phyloP scores from a whole-genome alignment of 495 filamentous ascomycete genomes.

The Talaromyces proteolyticus region DNA sequence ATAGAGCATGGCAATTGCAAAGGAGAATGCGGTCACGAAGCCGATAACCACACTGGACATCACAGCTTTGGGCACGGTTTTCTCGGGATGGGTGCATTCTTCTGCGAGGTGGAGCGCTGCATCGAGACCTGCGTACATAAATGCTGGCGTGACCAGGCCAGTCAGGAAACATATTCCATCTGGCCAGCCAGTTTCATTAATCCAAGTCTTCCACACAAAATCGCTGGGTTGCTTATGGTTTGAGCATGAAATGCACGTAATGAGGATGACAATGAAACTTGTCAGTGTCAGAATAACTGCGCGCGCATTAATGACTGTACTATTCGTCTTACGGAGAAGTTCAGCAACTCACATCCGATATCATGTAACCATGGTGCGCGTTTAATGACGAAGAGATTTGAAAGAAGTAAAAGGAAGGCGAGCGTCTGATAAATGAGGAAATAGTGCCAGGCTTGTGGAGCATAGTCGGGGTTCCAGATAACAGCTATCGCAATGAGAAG shows the following conservation, averaged over 20 bases:
- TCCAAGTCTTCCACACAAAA: slow-evolving; percentile 19
- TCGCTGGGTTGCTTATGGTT: slow-evolving; percentile 9
- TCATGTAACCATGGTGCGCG: slow-evolving; percentile 27
- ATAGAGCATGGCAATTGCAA: slow-evolving; percentile 23
- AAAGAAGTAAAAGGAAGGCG: slow-evolving; percentile 17
- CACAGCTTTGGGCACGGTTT: slow-evolving; percentile 23
- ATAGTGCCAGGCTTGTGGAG: slow-evolving; percentile 21
- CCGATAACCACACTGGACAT: slow-evolving; percentile 22
- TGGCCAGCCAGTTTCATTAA: slow-evolving; percentile 25
- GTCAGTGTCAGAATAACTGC: slow-evolving; percentile 19
- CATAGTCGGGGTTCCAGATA: slow-evolving; percentile 19
- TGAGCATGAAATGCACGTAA: slow-evolving; percentile 22
- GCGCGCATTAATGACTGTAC: neutral
- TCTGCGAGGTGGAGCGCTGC: slow-evolving; percentile 28
- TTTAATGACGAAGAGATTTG: slow-evolving; percentile 23
- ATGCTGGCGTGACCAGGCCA: slow-evolving; percentile 26
- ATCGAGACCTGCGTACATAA: slow-evolving; percentile 28
- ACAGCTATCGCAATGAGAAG: slow-evolving; percentile 21
- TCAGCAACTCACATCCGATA: slow-evolving; percentile 19
- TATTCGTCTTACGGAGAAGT: neutral
- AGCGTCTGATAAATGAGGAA: slow-evolving; percentile 37
- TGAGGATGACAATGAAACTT: slow-evolving; percentile 20
- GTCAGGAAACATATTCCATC: slow-evolving; percentile 26
- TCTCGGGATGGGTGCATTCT: slow-evolving; percentile 22
- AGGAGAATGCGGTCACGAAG: slow-evolving; percentile 25